Evolutionary conservation across 805 yeast species (phyloP), one percentile per base, ranked within the genome.

Genomic region (Ogataea allantospora): DNA sequence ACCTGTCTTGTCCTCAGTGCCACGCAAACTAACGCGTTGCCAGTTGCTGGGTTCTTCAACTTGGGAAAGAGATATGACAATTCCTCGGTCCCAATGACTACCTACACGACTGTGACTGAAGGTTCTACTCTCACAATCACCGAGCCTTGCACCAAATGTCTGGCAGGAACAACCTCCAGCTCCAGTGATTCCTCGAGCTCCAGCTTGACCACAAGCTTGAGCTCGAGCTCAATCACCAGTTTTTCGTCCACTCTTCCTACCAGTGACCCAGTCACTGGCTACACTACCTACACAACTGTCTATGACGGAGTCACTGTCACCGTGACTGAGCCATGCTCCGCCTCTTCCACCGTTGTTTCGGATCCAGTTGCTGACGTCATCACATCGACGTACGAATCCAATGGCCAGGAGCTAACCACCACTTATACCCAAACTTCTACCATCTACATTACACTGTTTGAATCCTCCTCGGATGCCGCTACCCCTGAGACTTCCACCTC

Each of bases 21-120:
- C 11, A 25, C 46, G 29, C 42, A 43, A 24, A 43, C 44, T 3
- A 15, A 27, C 32, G 57, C 55, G 11, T 21, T 48, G 12, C 53
- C 55, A 6, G 49, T 44, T 22, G 43, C 53, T 11, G 42, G 46
- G 8, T 18, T 49, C 18, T 48, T 47, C 34, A 44, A 41, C 30
- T 40, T 54, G 19, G 58, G 46, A 12, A 55, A 46, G 33, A 55
- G 59, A 47, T 55, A 43, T 29, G 54, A 45, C 20, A 55, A 54
- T 39, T 50, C 61, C 5, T 38, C 50, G 16, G 40, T 47, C 19
- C 43, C 37, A 8, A 32, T 39, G 38, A 38, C 50, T 22, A 45
- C 49, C 24, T 46, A 47, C 27, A 30, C 46, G 29, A 46, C 52
- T 28, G 53, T 48, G 12, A 40, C 46, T 15, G 43, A 38, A 5